A percentile compares a stretch with the other conserved stretches of the same genome.
These are phyloP conservation scores for Leptoxyphium fumago DNA, from an alignment of 2,329 filamentous ascomycete genomes.

Conservation along the genomic window DNA sequence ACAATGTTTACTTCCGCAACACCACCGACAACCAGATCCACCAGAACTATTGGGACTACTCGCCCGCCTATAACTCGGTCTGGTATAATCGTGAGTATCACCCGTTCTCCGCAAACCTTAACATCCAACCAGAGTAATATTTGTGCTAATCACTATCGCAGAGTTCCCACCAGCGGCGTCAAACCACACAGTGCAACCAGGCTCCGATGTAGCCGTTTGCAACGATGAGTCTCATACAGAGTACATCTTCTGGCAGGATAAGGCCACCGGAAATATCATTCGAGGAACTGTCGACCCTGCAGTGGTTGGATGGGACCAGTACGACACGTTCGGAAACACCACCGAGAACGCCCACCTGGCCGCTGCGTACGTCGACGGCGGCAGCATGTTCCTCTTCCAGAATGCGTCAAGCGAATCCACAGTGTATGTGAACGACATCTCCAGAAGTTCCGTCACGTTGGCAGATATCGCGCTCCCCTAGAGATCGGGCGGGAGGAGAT, in stretches of 20 bases:
- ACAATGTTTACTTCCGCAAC: conserved; percentile 1
- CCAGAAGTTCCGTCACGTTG: not conserved
- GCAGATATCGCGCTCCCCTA: not conserved
- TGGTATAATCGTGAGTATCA: not conserved
- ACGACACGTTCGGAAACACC: not conserved
- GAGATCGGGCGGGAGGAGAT: not conserved
- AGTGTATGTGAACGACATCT: conserved; percentile 1
- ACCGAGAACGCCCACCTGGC: conserved; percentile 1
- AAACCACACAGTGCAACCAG: conserved; percentile 1
- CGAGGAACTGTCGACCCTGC: conserved; percentile 1
- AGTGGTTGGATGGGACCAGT: not conserved
- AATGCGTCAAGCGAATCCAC: conserved; percentile 2
- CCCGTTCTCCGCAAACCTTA: not conserved
- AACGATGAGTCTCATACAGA: conserved; percentile 3
- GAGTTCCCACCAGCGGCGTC: not conserved
- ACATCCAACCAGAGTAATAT: not conserved
- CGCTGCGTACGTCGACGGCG: conserved; percentile 2
- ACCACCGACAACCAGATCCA: not conserved
- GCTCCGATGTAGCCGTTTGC: conserved; percentile 3
- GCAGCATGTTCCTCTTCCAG: conserved; percentile 4
- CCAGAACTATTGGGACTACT: conserved; percentile 1
- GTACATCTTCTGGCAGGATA: conserved; percentile 3
- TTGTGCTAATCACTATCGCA: not conserved
- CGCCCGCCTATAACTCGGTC: not conserved
- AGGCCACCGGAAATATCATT: conserved; percentile 1